Evolutionary conservation across 1,284 basidiomycete genomes (phyloP).

Genomic region (Cryptococcus jaspeensis): DNA sequence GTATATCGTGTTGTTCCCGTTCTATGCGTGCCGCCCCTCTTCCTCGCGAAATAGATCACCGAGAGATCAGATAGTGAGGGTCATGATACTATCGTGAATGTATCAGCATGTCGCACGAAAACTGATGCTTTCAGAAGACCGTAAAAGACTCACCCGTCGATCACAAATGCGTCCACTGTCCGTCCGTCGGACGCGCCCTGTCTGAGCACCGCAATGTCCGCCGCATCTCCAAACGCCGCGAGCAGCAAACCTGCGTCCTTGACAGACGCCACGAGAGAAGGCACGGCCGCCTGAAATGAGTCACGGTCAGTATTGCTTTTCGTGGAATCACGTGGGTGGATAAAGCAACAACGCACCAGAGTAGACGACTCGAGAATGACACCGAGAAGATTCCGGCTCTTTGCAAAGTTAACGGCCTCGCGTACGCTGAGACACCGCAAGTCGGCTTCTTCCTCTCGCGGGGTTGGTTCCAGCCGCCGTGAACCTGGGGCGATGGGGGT

Average conservation of each 20-base stretch:
- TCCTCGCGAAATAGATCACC: too few species aligned
- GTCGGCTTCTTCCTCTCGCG: constrained; percentile 54
- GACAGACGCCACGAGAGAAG: constrained; percentile 78
- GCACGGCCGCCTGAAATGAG: constrained; percentile 59
- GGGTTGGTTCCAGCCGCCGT: constrained; percentile 46
- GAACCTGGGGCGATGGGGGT: background rate
- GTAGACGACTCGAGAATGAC: constrained; percentile 87
- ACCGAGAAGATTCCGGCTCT: constrained; percentile 88
- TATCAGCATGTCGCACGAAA: too few species aligned
- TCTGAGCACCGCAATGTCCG: constrained; percentile 50
- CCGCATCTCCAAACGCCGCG: constrained; percentile 67
- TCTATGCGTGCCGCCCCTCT: too few species aligned
- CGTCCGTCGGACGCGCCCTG: constrained; percentile 41
- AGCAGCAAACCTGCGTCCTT: constrained; percentile 85
- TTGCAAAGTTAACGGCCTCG: constrained; percentile 92
- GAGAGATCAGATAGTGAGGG: constrained; percentile 27
- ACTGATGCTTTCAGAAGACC: too few species aligned
- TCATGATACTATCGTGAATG: constrained; percentile 25
- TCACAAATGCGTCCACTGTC: constrained; percentile 49
- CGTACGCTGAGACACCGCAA: constrained; percentile 68
- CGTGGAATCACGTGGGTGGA: background rate
- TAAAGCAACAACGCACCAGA: constrained; percentile 60
- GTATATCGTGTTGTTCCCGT: too few species aligned
- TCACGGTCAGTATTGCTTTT: background rate
- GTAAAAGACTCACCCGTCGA: constrained; percentile 42